Percentiles rank a stretch among this genome's conserved stretches.
phyloP scores from a whole-genome alignment of 2,329 filamentous ascomycete genomes.

The Paraphaeosphaeria sporulosa region DNA sequence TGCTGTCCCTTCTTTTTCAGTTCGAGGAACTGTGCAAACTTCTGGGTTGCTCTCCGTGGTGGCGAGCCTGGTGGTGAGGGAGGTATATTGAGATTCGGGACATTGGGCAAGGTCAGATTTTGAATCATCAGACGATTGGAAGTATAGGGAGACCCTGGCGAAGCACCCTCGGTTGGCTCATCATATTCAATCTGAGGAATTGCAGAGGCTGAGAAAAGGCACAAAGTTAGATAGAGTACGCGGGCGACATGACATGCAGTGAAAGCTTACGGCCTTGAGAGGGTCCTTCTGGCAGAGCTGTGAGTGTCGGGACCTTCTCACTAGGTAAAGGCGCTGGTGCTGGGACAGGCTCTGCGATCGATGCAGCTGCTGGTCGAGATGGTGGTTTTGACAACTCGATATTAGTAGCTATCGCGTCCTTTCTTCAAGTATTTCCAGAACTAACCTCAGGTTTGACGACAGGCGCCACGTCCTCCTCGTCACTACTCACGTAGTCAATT shows the following conservation, averaged over 20 bases:
- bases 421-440: conserved; percentile 26
- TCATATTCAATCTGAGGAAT: conserved; percentile 29
- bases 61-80: conserved; percentile 70
- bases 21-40: conserved; percentile 76
- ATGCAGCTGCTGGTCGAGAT: conserved; percentile 23
- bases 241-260: too few relatives aligned
- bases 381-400: conserved; percentile 39
- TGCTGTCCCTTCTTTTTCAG: conserved; percentile 80
- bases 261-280: conserved; percentile 29
- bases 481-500: conserved; percentile 54
- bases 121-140: conserved; percentile 69
- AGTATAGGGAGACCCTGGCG: conserved; percentile 70
- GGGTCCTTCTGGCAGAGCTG: conserved; percentile 33
- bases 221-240: background rate
- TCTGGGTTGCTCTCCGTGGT: conserved; percentile 62
- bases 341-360: conserved; percentile 19
- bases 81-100: conserved; percentile 77
- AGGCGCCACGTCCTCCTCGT: conserved; percentile 53
- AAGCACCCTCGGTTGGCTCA: conserved; percentile 24
- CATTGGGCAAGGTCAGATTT: conserved; percentile 75
- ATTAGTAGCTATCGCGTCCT: conserved; percentile 59
- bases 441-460: conserved; percentile 50
- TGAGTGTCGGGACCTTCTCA: conserved; percentile 15
- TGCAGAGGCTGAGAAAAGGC: conserved; percentile 21
- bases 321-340: conserved; percentile 6